Evolutionary conservation across 345 rosid species (phyloP).

Genomic region (Anastatica hierochuntica): DNA sequence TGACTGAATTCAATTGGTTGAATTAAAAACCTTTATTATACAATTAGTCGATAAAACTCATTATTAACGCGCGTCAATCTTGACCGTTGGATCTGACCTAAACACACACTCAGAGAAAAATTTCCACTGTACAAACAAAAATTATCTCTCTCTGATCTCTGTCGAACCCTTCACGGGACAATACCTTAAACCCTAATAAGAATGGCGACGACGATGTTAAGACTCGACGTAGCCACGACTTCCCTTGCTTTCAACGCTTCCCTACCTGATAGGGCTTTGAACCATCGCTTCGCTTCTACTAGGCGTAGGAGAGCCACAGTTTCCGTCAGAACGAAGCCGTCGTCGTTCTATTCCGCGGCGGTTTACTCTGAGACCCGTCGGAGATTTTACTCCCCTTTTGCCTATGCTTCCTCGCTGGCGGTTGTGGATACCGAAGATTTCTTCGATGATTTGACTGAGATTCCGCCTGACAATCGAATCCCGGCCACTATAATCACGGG

Average conservation of each 20-base stretch:
- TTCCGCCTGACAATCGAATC: slow-evolving; percentile 63
- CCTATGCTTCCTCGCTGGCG: slow-evolving; percentile 39
- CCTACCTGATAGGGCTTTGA: slow-evolving; percentile 1
- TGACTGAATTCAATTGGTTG: too few species aligned
- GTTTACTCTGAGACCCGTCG: slow-evolving; percentile 24
- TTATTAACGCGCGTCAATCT: too few species aligned
- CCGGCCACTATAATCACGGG: slow-evolving; percentile 95
- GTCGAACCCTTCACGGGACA: neutral
- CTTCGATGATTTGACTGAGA: slow-evolving; percentile 38
- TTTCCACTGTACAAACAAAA: too few species aligned
- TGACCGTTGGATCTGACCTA: too few species aligned
- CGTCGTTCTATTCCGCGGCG: slow-evolving; percentile 12
- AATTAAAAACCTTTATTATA: too few species aligned
- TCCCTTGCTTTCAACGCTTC: slow-evolving; percentile 37
- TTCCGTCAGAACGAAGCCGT: slow-evolving; percentile 24
- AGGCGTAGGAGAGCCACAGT: slow-evolving; percentile 20
- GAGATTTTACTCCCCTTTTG: slow-evolving; percentile 30
- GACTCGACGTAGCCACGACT: slow-evolving; percentile 40
- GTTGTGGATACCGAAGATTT: slow-evolving; percentile 42
- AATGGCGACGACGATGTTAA: slow-evolving; percentile 52
- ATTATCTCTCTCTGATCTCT: too few species aligned
- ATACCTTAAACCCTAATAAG: slow-evolving; percentile 14
- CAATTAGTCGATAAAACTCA: too few species aligned
- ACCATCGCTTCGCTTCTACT: slow-evolving; percentile 28
- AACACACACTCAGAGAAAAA: too few species aligned